phyloP scores from a whole-genome alignment of 2,329 filamentous ascomycete genomes.

The Phialophora macrospora region DNA sequence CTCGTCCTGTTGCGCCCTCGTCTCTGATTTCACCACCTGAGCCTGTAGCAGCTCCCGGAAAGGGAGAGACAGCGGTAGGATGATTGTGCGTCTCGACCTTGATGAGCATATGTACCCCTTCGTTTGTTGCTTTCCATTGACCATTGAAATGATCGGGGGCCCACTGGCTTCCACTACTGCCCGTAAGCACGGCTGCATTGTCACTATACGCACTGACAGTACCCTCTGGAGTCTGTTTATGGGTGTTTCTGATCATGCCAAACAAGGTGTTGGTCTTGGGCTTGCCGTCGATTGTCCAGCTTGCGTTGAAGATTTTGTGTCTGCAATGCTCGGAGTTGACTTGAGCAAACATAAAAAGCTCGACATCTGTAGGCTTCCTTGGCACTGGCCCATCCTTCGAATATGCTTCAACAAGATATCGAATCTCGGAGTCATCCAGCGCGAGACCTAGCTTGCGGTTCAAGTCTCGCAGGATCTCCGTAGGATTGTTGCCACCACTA shows the following conservation, averaged over 20 bases:
- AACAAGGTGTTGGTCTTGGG: conserved; percentile 82
- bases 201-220: conserved; percentile 98
- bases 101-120: conserved; percentile 82
- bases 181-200: conserved; percentile 90
- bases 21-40: conserved; percentile 95
- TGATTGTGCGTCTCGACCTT: conserved; percentile 99
- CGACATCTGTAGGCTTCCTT: conserved; percentile 79
- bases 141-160: conserved; percentile 84
- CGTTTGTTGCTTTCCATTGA: conserved; percentile 84
- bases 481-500: conserved; percentile 65
- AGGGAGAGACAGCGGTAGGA: conserved; percentile 92
- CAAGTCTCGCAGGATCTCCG: conserved; percentile 76
- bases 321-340: conserved; percentile 96
- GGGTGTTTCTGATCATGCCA: conserved; percentile 94
- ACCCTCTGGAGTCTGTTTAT: conserved; percentile 73
- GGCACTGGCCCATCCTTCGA: conserved; percentile 64
- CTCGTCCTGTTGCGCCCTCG: conserved; percentile 90
- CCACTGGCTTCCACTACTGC: conserved; percentile 76
- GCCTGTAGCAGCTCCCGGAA: conserved; percentile 89
- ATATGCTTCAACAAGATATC: conserved; percentile 89
- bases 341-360: conserved; percentile 99
- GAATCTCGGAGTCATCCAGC: conserved; percentile 85
- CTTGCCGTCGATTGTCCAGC: conserved; percentile 90
- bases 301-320: conserved; percentile 93
- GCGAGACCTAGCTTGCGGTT: conserved; percentile 85